Evolutionary conservation across 768 basidiomycete species (phyloP), one percentile per base, ranked within the genome.

Genomic region (Fomitopsis pulvina): DNA sequence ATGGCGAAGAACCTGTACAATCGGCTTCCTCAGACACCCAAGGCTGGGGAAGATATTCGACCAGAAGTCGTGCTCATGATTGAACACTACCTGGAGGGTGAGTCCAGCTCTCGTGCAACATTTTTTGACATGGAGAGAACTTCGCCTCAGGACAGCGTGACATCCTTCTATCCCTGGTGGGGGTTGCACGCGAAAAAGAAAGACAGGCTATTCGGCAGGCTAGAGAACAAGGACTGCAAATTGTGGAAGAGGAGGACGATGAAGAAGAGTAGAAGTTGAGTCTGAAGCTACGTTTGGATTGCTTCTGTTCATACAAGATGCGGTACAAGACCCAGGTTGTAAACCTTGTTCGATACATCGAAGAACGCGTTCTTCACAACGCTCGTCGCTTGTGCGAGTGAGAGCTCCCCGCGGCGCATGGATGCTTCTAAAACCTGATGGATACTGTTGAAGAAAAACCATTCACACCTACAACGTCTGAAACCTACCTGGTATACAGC

Each of bases 61-160:
- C 70, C 72, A 3, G 77, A 83, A 10, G 83, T 93, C 1, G 64
- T 64, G 29, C 45, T 56, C 44, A 92, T 92, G 88, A 69, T 86
- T 44, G 65, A 68, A 27, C 69, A 83, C 53, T 92, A 92, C 56
- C 60, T 88, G 7, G 70, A 80, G 67, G 68, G 68, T 57, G 37
- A 22, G 58, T 41, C 6, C 0, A 24, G 27, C 39, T 11, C 14
- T 50, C 12, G 11, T 50, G 21, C 11, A 21, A 25, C 14, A 29
- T 44, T 6, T 10, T 18, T 8, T 16, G n/a, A 22, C 41, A 8
- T 34, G 16, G 24, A 14, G 8, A 4, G 4, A 25, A 44, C 7
- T 21, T 12, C 39, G 18, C 18, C 11, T 1, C 52, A 83, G 84
- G 83, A 14, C 84, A 86, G 62, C 65, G 67, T 3, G 75, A 75